These are phyloP conservation scores for Ophiostoma ulmi DNA, from an alignment of 2,329 filamentous ascomycete genomes.

Conservation along the genomic window DNA sequence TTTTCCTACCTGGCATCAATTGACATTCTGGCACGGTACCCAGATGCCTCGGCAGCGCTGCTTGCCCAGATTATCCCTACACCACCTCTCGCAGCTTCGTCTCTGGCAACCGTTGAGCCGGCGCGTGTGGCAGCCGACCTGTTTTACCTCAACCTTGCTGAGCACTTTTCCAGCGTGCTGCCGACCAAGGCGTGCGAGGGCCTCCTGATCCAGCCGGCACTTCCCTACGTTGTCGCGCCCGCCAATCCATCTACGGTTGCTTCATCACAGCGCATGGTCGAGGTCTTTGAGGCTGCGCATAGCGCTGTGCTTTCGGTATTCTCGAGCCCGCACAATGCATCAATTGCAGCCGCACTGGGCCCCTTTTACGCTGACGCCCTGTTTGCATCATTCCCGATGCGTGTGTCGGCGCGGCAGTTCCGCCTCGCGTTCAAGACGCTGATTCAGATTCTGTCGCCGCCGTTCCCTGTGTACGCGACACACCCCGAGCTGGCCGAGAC, in stretches of 20 bases:
- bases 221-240: constrained; percentile 60
- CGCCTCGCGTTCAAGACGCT: constrained; percentile 81
- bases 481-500: constrained; percentile 76
- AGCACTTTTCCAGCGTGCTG: constrained; percentile 71
- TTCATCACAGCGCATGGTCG: constrained; percentile 43
- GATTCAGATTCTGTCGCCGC: constrained; percentile 74
- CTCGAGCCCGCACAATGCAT: constrained; percentile 70
- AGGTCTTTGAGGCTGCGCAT: constrained; percentile 83
- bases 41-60: constrained; percentile 60
- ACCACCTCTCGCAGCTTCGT: neutral
- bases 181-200: constrained; percentile 63
- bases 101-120: constrained; percentile 48
- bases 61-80: constrained; percentile 52
- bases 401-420: constrained; percentile 79
- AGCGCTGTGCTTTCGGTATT: constrained; percentile 74
- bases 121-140: constrained; percentile 48
- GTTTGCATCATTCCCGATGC: constrained; percentile 71
- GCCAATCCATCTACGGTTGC: constrained; percentile 29
- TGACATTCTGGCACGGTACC: constrained; percentile 71
- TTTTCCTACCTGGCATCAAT: constrained; percentile 80
- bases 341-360: constrained; percentile 64
- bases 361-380: constrained; percentile 81
- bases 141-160: constrained; percentile 81
- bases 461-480: constrained; percentile 64
- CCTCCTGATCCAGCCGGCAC: constrained; percentile 67